Evolutionary conservation across 192 early-diverging fungal species (phyloP).

Genomic region (Mortierella antarctica): DNA sequence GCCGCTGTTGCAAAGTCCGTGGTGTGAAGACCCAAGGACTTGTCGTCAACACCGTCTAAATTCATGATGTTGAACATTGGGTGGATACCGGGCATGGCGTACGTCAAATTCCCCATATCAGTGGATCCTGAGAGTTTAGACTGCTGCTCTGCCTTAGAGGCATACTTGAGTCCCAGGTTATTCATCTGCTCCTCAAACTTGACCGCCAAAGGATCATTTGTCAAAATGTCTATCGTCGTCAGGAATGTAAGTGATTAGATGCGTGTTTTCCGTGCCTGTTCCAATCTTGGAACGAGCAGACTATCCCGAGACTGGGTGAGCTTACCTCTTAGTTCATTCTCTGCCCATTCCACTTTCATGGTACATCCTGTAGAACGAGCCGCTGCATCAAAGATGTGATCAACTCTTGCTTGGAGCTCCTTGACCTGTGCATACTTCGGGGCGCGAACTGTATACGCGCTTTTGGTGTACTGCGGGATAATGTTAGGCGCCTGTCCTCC

Average conservation of each 20-base stretch:
- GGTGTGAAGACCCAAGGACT: conserved; percentile 69
- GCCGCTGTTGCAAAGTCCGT: conserved; percentile 70
- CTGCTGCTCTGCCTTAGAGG: conserved; percentile 48
- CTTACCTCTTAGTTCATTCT: conserved; percentile 61
- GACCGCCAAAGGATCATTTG: conserved; percentile 64
- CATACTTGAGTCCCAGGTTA: conserved; percentile 44
- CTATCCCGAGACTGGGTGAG: not conserved
- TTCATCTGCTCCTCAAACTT: conserved; percentile 63
- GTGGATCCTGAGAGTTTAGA: conserved; percentile 62
- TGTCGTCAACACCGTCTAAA: conserved; percentile 29
- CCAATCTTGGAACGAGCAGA: not conserved
- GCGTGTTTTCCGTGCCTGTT: too few species aligned
- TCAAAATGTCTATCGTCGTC: conserved; percentile 60
- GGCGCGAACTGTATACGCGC: conserved; percentile 72
- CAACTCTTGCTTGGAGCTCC: conserved; percentile 60
- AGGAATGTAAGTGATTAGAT: too few species aligned
- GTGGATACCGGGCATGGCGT: conserved; percentile 66
- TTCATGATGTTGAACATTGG: conserved; percentile 52
- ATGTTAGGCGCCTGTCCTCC: conserved; percentile 72
- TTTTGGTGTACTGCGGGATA: conserved; percentile 74
- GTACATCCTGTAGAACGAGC: conserved; percentile 78
- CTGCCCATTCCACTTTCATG: conserved; percentile 60
- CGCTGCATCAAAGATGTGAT: conserved; percentile 70
- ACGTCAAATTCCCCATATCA: conserved; percentile 82
- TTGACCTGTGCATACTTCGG: conserved; percentile 59